Base-by-base conservation (phyloP, 164 flowering plant genomes). In the Berberis thunbergii region DNA sequence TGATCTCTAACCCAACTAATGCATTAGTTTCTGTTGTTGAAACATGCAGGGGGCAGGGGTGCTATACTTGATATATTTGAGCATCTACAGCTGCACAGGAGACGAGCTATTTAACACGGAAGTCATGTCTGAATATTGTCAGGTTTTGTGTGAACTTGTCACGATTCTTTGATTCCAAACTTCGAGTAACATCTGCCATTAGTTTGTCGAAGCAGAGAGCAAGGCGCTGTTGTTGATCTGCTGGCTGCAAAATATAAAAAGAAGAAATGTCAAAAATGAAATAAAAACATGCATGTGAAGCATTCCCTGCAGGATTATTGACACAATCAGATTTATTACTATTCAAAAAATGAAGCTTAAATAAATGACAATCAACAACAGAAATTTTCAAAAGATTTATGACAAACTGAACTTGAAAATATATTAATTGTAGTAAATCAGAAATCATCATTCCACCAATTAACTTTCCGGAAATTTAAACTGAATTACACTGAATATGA, bases 61-160 rank as follows among this genome's bases (percentile, higher is more conserved):
- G 26, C 26, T 26, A 26, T 26, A 26, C 26, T 26, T 26, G 26
- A 26, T 26, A 26, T 26, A 26, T 26, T 26, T 26, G 26, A 26
- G 26, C 26, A 26, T 26, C 26, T 26, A 26, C 26, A 48, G 50
- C 50, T 48, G 7, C 50, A 48, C 7, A 6, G 50, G 50, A 48
- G 54, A 7, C 4, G n/a, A 43, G 60, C 59, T 84, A 88, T 74
- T 91, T 93, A 61, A 81, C 83, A 64, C 96, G 92, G 69, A 94
- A 94, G 52, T 91, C 98, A 64, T 84, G 81, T 77, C 97, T 86
- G 77, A 94, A 91, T 55, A 82, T 57, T 9, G 95, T 87, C 69
- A 94, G 67, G 72, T 90, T 90, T 70, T 94, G 98, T 54, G 97
- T 88, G 76, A 94, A 94, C 68, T 89, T 94, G 70, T 94, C 98